These are phyloP conservation scores for Aspergillus sp. DNA, from an alignment of 2,329 filamentous ascomycete species.

Conservation along the genomic window DNA sequence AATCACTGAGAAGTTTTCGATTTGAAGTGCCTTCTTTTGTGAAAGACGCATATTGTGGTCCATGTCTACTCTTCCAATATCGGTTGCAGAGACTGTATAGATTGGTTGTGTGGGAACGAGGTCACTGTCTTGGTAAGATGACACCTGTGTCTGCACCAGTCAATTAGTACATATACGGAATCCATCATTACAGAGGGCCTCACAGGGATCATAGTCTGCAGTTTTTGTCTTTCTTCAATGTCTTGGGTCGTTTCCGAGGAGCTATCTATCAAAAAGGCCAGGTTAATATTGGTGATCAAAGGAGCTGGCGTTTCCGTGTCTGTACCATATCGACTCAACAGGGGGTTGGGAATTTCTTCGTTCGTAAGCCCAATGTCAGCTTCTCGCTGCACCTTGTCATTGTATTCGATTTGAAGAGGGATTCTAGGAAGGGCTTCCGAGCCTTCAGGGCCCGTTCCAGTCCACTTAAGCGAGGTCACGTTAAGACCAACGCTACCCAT, in stretches of 20 bases:
- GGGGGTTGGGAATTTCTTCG: not conserved
- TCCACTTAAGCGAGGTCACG: conserved; percentile 29
- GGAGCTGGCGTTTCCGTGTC: not conserved
- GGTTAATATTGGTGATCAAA: not conserved
- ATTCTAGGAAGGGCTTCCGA: conserved; percentile 20
- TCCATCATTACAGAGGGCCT: not conserved
- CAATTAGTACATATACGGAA: conserved; percentile 2
- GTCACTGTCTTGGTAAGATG: conserved; percentile 16
- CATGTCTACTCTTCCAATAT: conserved; percentile 6
- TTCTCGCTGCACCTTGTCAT: conserved; percentile 15
- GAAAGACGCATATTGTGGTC: conserved; percentile 8
- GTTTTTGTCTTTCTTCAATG: conserved; percentile 16
- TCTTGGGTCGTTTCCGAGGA: conserved; percentile 23
- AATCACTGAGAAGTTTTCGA: conserved; percentile 9
- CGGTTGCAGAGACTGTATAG: conserved; percentile 2
- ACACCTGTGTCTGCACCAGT: conserved; percentile 10
- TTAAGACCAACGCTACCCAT: conserved; percentile 25
- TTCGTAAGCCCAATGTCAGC: conserved; percentile 22
- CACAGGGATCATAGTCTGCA: conserved; percentile 28
- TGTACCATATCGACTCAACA: not conserved
- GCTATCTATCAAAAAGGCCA: conserved; percentile 2
- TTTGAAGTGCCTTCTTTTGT: conserved; percentile 10
- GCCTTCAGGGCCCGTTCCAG: conserved; percentile 15
- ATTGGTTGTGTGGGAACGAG: conserved; percentile 24
- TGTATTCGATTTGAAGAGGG: conserved; percentile 25